These are phyloP conservation scores for Penicillium janthinellum DNA, from an alignment of 2,329 filamentous ascomycete species.

Conservation along the genomic window DNA sequence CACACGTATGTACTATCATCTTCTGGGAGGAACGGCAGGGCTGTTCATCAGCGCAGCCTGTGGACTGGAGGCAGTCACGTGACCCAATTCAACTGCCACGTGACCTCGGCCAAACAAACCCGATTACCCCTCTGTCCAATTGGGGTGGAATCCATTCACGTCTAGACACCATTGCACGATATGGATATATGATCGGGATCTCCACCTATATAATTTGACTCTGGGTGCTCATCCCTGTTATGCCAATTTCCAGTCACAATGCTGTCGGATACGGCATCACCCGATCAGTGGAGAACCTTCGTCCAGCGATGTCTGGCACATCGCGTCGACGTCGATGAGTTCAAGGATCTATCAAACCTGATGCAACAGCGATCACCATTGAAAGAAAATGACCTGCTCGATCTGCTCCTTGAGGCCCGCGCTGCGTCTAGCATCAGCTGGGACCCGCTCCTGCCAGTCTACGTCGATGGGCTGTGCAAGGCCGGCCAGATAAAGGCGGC, in stretches of 20 bases:
- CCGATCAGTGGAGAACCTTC: slow-evolving; percentile 42
- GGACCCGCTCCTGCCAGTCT: slow-evolving; percentile 47
- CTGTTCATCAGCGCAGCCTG: neutral
- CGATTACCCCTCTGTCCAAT: slow-evolving; percentile 19
- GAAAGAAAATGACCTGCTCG: slow-evolving; percentile 35
- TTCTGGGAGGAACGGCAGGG: too few relatives aligned
- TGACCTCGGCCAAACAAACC: slow-evolving; percentile 15
- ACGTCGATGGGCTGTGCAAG: slow-evolving; percentile 43
- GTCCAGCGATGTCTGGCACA: slow-evolving; percentile 40
- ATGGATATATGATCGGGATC: slow-evolving; percentile 4
- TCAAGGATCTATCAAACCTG: slow-evolving; percentile 40
- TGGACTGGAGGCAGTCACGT: slow-evolving; percentile 1
- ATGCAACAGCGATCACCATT: slow-evolving; percentile 36
- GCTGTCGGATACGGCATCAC: slow-evolving; percentile 30
- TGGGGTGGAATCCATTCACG: slow-evolving; percentile 14
- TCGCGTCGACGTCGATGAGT: slow-evolving; percentile 42
- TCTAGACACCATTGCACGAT: slow-evolving; percentile 4
- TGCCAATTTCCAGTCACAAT: slow-evolving; percentile 13
- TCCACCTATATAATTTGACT: neutral
- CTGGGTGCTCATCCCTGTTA: slow-evolving; percentile 10
- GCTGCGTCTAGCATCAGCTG: slow-evolving; percentile 37
- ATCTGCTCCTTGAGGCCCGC: slow-evolving; percentile 40
- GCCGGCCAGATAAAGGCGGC: slow-evolving; percentile 37
- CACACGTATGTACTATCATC: too few relatives aligned
- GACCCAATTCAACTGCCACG: neutral